A percentile compares a stretch with the other conserved stretches of the same genome.
Evolutionary conservation across 2,329 filamentous ascomycete species (phyloP).

Genomic region (Pestalotiopsis sp.): DNA sequence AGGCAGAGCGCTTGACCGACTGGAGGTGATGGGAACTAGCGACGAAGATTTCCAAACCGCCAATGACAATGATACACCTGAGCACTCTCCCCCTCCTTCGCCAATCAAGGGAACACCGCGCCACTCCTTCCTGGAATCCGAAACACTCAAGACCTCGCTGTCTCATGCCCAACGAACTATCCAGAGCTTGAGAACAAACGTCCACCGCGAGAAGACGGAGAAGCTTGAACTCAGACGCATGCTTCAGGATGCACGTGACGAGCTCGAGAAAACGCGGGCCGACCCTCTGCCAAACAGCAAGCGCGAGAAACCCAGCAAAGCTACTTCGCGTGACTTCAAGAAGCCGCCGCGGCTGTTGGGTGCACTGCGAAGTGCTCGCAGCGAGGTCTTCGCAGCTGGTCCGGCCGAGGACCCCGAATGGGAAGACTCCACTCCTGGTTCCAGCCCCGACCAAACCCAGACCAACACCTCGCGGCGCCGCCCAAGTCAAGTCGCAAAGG

Average conservation of each 20-base stretch:
- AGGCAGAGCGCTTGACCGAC: constrained; percentile 66
- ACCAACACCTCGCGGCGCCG: constrained; percentile 27
- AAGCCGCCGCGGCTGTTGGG: constrained; percentile 81
- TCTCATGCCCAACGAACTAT: constrained; percentile 96
- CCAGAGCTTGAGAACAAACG: constrained; percentile 90
- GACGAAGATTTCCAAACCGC: constrained; percentile 68
- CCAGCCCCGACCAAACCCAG: constrained; percentile 47
- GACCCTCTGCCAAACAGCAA: constrained; percentile 43
- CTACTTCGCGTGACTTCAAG: constrained; percentile 71
- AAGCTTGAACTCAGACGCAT: constrained; percentile 95
- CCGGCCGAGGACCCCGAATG: constrained; percentile 77
- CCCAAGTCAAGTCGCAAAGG: constrained; percentile 29
- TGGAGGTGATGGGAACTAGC: constrained; percentile 59
- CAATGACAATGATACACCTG: constrained; percentile 73
- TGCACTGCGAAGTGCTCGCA: constrained; percentile 70
- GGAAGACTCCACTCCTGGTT: constrained; percentile 77
- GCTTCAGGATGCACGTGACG: constrained; percentile 92
- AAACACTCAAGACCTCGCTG: constrained; percentile 92
- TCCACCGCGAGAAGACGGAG: constrained; percentile 97
- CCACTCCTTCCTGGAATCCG: constrained; percentile 89
- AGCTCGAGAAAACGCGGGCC: constrained; percentile 74
- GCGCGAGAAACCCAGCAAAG: constrained; percentile 65
- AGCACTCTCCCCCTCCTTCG: constrained; percentile 87
- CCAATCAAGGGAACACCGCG: constrained; percentile 90
- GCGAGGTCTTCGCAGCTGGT: constrained; percentile 65